A percentile compares a stretch with the other conserved stretches of the same genome.
Evolutionary conservation across 352 stramenopile genomes (phyloP).

Genomic region (Stramenopiles sp.): DNA sequence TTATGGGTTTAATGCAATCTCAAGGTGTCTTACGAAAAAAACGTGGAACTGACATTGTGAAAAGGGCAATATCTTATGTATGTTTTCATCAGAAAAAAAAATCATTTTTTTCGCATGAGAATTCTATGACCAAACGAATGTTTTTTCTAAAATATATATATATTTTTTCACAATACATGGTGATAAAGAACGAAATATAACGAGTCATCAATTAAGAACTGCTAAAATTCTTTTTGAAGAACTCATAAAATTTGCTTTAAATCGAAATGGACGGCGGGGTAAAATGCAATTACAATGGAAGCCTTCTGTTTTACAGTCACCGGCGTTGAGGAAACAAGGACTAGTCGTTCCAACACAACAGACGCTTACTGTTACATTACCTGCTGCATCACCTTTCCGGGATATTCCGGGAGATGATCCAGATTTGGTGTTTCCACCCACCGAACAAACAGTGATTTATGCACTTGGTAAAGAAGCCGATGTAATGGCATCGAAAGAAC

Average conservation of each 20-base stretch:
- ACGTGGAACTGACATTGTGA: neutral
- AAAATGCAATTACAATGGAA: constrained; percentile 4
- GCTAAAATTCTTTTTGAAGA: constrained; percentile 3
- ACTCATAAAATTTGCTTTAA: constrained; percentile 6
- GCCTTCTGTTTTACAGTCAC: neutral
- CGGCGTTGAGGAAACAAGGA: neutral
- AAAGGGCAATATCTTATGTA: neutral
- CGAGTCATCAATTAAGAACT: constrained; percentile 2
- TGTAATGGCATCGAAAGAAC: constrained; percentile 92
- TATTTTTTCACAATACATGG: no score
- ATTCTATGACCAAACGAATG: no score
- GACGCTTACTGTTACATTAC: constrained; percentile 20
- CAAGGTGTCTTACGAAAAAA: constrained; percentile 1
- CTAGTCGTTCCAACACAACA: constrained; percentile 38
- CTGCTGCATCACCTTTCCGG: constrained; percentile 17
- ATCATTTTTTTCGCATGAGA: no score
- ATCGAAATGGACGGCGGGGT: no score
- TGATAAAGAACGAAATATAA: constrained; percentile 1
- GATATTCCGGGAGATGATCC: constrained; percentile 23
- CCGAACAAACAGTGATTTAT: constrained; percentile 16
- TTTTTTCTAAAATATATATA: no score
- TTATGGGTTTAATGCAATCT: constrained; percentile 1
- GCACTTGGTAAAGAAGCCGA: constrained; percentile 39
- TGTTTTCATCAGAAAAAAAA: no score
- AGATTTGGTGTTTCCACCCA: constrained; percentile 9